Base-by-base conservation (phyloP, 106 monocot genomes). In the Dioscorea zingiberensis region DNA sequence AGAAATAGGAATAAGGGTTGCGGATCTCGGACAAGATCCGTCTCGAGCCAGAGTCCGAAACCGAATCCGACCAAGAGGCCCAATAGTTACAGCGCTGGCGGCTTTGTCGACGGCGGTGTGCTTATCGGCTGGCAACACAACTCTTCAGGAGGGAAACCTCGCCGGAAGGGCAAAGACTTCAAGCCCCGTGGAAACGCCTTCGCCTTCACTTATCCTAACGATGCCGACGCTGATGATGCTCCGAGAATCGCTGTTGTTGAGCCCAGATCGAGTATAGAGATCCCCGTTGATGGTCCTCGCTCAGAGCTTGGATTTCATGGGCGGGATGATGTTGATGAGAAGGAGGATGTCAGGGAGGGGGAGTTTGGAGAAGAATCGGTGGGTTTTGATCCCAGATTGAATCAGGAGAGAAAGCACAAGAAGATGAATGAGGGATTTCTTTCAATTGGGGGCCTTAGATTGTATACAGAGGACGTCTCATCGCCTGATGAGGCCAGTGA, bases 391-490 rank as follows among this genome's bases (percentile, higher is more conserved):
- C 63, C 2, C 79, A 61, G 73, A 53, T 25, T 10, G n/a, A 72
- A 49, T 15, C 55, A 47, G 29, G 54, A 73, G 55, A 63, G 47
- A n/a, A 60, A 67, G n/a, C 60, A 69, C 7, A 62, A 56, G 25
- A 63, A 63, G 59, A 80, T 27, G 67, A 74, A 67, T 19, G 71
- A 72, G 1, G 89, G 76, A 1, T 89, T 82, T 83, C 25, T 93
- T n/a, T 80, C 82, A 21, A 87, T 99, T 54, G 98, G 93, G 47
- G 84, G 98, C 25, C 32, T 93, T 27, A 82, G 73, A 69, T 55
- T 99, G 45, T 93, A 99, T 69, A 87, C 89, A 0, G 89, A 89
- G 74, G 98, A 99, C 57, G 75, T 69, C 12, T 86, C 91, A 1
- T 92, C 92, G 13, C 79, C 83, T 0, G 86, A 78, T 4, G 93